Conservation (phyloP, 768 basidiomycete genomes). For the Boletellus sp. region DNA sequence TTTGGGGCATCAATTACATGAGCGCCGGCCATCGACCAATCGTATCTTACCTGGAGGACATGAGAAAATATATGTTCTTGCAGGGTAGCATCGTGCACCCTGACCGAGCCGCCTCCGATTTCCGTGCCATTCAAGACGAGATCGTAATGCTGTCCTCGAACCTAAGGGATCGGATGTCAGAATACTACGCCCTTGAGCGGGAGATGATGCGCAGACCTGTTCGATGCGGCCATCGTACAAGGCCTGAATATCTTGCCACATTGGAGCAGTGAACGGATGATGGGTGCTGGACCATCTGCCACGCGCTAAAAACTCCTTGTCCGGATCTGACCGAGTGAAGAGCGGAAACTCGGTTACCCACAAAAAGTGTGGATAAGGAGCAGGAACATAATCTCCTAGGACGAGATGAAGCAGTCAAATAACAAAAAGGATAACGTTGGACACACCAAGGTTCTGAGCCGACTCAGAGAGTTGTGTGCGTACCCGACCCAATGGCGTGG, state of each 20-base stretch:
- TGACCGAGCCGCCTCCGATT: slow-evolving; percentile 91
- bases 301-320: slow-evolving; percentile 81
- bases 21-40: slow-evolving; percentile 5
- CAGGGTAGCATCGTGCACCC: slow-evolving; percentile 84
- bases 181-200: background rate
- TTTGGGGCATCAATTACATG: slow-evolving; percentile 9
- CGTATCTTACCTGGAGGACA: slow-evolving; percentile 64
- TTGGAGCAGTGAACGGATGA: slow-evolving; percentile 95
- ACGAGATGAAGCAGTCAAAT: slow-evolving; percentile 9
- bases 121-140: slow-evolving; percentile 91
- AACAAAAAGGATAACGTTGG: slow-evolving; percentile 7
- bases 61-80: slow-evolving; percentile 78
- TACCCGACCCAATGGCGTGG: slow-evolving; percentile 72
- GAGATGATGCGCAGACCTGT: slow-evolving; percentile 35
- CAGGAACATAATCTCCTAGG: slow-evolving; percentile 54
- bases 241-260: slow-evolving; percentile 81
- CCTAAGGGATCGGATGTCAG: slow-evolving; percentile 39
- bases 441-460: slow-evolving; percentile 61
- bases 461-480: slow-evolving; percentile 63
- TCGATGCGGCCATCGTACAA: slow-evolving; percentile 70
- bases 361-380: slow-evolving; percentile 71
- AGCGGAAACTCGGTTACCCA: slow-evolving; percentile 97
- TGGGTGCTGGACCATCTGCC: slow-evolving; percentile 92
- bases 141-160: slow-evolving; percentile 95
- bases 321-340: slow-evolving; percentile 80